Evolutionary conservation across 257 asterid genomes (phyloP).

Genomic region (Solanum tacnaense): DNA sequence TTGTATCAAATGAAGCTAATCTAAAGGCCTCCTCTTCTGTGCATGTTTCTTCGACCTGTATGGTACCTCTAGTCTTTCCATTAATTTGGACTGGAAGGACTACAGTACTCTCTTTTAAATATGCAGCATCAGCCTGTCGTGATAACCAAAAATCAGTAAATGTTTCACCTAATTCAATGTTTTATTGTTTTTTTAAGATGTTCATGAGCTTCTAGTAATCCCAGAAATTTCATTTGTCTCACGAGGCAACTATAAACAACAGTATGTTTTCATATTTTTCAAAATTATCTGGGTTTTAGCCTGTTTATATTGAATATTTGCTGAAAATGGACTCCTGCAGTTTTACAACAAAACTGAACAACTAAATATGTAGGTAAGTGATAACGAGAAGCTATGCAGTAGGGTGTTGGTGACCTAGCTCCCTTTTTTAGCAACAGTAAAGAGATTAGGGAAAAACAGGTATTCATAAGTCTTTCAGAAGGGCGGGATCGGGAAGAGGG

Average conservation of each 20-base stretch:
- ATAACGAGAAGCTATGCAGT: not conserved
- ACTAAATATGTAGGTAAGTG: not conserved
- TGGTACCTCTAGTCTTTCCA: conserved; percentile 92
- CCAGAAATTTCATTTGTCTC: not conserved
- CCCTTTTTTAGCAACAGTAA: not conserved
- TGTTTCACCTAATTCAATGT: not conserved
- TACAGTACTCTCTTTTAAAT: conserved; percentile 56
- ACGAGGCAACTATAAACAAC: not conserved
- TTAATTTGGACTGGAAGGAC: conserved; percentile 84
- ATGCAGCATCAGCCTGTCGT: conserved; percentile 62
- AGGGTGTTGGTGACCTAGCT: not conserved
- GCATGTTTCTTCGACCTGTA: conserved; percentile 71
- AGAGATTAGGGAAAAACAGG: not conserved
- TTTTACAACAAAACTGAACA: not conserved
- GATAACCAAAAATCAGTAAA: not conserved
- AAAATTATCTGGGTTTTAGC: not conserved
- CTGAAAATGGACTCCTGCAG: not conserved
- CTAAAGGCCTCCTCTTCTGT: conserved; percentile 69
- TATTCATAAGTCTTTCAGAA: not conserved
- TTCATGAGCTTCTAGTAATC: not conserved
- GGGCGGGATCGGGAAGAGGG: not conserved
- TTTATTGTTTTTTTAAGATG: not conserved
- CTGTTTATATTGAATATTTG: not conserved
- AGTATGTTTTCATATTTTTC: not conserved
- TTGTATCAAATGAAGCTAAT: conserved; percentile 63